Base-by-base conservation (phyloP, 169 alveolate species). In the Cryptosporidium felis region DNA sequence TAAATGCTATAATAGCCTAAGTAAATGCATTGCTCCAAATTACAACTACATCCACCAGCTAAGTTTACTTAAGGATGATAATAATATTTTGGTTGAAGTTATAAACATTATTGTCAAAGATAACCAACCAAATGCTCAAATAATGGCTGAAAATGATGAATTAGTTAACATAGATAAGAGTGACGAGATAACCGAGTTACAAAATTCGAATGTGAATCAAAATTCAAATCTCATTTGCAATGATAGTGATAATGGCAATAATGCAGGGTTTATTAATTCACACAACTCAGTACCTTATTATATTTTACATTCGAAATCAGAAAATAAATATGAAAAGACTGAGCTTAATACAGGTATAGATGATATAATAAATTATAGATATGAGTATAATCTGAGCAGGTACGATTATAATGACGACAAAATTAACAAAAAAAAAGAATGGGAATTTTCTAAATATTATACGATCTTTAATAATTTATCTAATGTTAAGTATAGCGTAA, bases 21-120 rank as follows among this genome's bases (percentile, higher is more conserved):
- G 38, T 8, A 42, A 45, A 2, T 28, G 34, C 34, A 46, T 45
- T 26, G 34, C 80, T 9, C 59, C 40, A 10, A 74, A 74, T 56
- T 51, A 53, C 26, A 44, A 74, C 26, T 51, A 47, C 26, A 53
- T 74, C 5, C 82, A 74, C 41, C 67, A 74, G 26, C 26, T 74
- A 21, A 47, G 16, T 51, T 51, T 74, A 51, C 67, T 74, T 16
- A 51, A 34, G 14, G 82, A 74, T 3, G 82, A 74, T 51, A 51
- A 74, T 40, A 74, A 74, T 51, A 74, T 74, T 10, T 23, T 74
- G 10, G 82, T 74, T 5, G 67, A 74, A 21, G 82, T 74, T 16
- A 51, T 74, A 10, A 61, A 61, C 16, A 16, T 38, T n/a, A n/a
- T n/a, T n/a, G n/a, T n/a, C n/a, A n/a, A n/a, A n/a, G n/a, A n/a